phyloP scores from a whole-genome alignment of 768 basidiomycete genomes.

The Fomitopsis serialis region DNA sequence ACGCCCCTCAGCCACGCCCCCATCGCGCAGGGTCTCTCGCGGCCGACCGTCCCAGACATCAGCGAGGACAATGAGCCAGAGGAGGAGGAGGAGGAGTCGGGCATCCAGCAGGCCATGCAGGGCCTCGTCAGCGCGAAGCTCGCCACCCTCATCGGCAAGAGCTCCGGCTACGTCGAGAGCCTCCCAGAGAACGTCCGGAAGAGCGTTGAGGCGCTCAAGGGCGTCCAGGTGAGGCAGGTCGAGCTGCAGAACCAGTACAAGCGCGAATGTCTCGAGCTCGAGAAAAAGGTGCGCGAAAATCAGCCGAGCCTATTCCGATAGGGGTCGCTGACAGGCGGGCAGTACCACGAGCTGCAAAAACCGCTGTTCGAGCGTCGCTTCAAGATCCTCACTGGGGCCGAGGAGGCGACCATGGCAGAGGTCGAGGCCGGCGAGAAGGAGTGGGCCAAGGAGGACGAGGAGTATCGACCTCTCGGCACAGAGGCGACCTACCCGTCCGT shows the following conservation, averaged over 20 bases:
- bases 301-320: no score
- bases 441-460: slow-evolving; percentile 69
- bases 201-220: slow-evolving; percentile 89
- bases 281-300: slow-evolving; percentile 90
- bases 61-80: slow-evolving; percentile 73
- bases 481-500: slow-evolving; percentile 23
- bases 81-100: slow-evolving; percentile 52
- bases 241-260: slow-evolving; percentile 93
- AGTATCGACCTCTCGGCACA: slow-evolving; percentile 49
- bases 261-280: slow-evolving; percentile 88
- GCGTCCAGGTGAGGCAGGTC: slow-evolving; percentile 87
- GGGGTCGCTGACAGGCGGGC: slow-evolving; percentile 13
- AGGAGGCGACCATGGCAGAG: slow-evolving; percentile 73
- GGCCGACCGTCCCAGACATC: slow-evolving; percentile 87
- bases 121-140: slow-evolving; percentile 88
- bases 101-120: slow-evolving; percentile 62
- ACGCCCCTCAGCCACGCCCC: slow-evolving; percentile 83
- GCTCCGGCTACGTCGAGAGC: slow-evolving; percentile 91
- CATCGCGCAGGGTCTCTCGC: slow-evolving; percentile 72
- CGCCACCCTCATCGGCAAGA: slow-evolving; percentile 78
- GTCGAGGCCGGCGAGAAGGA: slow-evolving; percentile 73
- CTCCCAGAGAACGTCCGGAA: slow-evolving; percentile 77
- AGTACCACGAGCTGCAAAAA: slow-evolving; percentile 74
- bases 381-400: slow-evolving; percentile 76
- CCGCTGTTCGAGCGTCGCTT: slow-evolving; percentile 86